Conservation (phyloP, 1,284 basidiomycete genomes). For the Puccinia hordei region DNA sequence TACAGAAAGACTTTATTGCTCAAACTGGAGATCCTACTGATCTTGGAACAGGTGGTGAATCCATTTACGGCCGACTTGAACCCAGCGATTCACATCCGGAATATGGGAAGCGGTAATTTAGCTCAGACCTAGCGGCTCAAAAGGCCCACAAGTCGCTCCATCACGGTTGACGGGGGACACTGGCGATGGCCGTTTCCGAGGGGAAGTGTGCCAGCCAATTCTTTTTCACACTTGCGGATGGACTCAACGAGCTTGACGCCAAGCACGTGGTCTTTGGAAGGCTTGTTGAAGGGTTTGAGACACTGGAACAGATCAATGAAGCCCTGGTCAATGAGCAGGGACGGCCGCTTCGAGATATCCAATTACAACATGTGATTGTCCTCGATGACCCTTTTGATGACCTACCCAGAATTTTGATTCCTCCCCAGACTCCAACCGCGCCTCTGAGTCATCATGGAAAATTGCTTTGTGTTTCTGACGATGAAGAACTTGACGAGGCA, state of each 20-base stretch:
- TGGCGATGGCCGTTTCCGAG: conserved; percentile 85
- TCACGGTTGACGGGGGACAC: conserved; percentile 81
- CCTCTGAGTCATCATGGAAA: conserved; percentile 58
- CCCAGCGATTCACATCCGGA: not conserved
- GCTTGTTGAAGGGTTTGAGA: conserved; percentile 90
- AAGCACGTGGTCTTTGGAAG: conserved; percentile 94
- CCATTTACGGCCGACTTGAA: conserved; percentile 66
- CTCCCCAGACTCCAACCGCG: conserved; percentile 72
- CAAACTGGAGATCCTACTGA: conserved; percentile 95
- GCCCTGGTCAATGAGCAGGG: conserved; percentile 84
- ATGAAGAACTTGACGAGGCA: conserved; percentile 71
- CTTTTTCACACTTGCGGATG: conserved; percentile 87
- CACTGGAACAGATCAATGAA: conserved; percentile 88
- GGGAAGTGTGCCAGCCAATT: conserved; percentile 93
- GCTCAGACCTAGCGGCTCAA: conserved; percentile 10
- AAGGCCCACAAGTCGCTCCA: conserved; percentile 65
- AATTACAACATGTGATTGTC: conserved; percentile 88
- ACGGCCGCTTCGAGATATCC: conserved; percentile 85
- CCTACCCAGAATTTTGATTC: conserved; percentile 71
- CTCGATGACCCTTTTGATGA: conserved; percentile 96
- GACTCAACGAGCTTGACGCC: conserved; percentile 90
- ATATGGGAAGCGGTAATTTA: conserved; percentile 26
- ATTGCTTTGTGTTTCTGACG: conserved; percentile 76
- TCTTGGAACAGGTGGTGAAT: conserved; percentile 80
- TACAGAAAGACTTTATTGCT: conserved; percentile 93